Conservation (phyloP, 192 early-diverging fungal species). For the Coemansia sp. region DNA sequence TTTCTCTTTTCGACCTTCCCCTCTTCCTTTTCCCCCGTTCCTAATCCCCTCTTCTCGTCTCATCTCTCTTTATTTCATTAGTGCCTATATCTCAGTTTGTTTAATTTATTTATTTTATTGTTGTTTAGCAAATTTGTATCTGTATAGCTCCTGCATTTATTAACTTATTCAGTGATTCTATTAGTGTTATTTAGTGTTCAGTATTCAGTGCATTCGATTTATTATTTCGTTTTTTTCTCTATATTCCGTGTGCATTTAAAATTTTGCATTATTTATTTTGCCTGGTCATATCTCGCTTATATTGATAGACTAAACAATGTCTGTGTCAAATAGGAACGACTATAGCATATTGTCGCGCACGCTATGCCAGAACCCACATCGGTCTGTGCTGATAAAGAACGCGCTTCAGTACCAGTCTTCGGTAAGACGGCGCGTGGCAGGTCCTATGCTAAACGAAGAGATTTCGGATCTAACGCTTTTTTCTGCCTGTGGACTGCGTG, state of each 20-base stretch:
- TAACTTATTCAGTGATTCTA: not conserved
- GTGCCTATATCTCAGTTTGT: too few relatives aligned
- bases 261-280: not conserved
- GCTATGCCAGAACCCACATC: conserved; percentile 41
- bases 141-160: too few relatives aligned
- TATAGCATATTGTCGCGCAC: conserved; percentile 32
- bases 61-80: not conserved
- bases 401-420: conserved; percentile 40
- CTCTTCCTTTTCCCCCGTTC: not conserved
- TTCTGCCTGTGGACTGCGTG: conserved; percentile 19
- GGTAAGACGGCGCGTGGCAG: conserved; percentile 15
- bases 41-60: not conserved
- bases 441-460: conserved; percentile 15
- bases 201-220: not conserved
- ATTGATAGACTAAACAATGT: not conserved
- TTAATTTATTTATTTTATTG: too few relatives aligned
- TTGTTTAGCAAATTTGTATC: too few relatives aligned
- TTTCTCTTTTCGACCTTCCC: not conserved
- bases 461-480: conserved; percentile 38
- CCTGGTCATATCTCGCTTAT: not conserved
- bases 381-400: conserved; percentile 43
- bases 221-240: not conserved
- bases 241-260: not conserved
- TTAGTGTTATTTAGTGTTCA: not conserved
- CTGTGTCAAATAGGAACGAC: conserved; percentile 21